Base-by-base conservation (phyloP, 164 flowering plant genomes). In the Brasenia schreberi region DNA sequence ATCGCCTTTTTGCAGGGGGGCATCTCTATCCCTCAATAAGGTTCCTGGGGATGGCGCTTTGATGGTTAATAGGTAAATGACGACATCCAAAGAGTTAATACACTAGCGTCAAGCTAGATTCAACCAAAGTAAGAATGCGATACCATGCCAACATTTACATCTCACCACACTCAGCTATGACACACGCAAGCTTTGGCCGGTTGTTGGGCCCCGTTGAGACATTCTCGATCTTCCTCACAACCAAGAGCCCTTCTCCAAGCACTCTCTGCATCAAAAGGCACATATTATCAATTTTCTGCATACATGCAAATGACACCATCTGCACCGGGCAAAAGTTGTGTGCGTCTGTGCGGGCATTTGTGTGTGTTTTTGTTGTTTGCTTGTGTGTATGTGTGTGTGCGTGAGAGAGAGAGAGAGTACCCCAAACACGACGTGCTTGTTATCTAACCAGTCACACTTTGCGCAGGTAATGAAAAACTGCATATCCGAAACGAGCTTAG, bases 391-490 rank as follows among this genome's bases (percentile, higher is more conserved):
- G 27, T 23, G 27, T 0, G 27, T 23, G 27, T 0, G 27, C 0
- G 27, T 2, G 14, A 45, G 53, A 45, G 56, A 49, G 56, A 6
- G 56, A 49, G 56, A 49, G 53, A 49, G 56, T 2, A 87, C 99
- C 93, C 99, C 99, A 67, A 95, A 95, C 10, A 95, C 97, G 14
- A 95, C 96, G 72, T 95, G 99, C 83, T 95, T 95, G 69, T 95
- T 89, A 80, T 95, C 99, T 49, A 95, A 97, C 99, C 99, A 94
- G 63, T 95, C 99, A 42, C 99, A 94, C 73, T 81, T 83, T 4
- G 85, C 72, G 59, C 85, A 81, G 2, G 84, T 76, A 12, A 80
- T 59, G 63, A 80, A 79, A 65, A 79, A 78, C 86, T 81, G 67
- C 74, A 73, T 59, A 52, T 33, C 39, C 4, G 3, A 33, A 33